phyloP scores from a whole-genome alignment of 306 rosid genomes.

The Coriaria nepalensis region DNA sequence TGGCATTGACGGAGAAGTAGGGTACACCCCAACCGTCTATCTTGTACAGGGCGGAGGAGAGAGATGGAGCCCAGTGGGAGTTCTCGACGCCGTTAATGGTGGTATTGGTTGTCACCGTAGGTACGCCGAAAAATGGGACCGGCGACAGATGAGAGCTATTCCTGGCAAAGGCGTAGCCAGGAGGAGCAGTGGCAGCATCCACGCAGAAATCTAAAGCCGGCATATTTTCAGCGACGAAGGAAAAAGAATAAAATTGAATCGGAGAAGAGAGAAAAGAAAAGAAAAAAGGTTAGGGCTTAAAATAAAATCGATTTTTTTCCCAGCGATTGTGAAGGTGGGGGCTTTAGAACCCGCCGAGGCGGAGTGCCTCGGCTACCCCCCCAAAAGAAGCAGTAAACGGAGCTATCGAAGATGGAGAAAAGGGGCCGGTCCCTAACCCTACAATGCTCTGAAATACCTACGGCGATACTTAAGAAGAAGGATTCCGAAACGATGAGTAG shows the following conservation, averaged over 20 bases:
- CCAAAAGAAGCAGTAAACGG: slow-evolving; percentile 53
- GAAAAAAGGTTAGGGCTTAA: slow-evolving; percentile 20
- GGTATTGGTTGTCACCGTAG: slow-evolving; percentile 16
- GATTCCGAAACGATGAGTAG: not conserved
- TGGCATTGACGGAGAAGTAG: slow-evolving; percentile 48
- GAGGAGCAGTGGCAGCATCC: slow-evolving; percentile 56
- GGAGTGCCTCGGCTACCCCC: slow-evolving; percentile 99
- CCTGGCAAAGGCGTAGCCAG: slow-evolving; percentile 51
- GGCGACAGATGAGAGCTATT: slow-evolving; percentile 57
- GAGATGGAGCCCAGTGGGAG: slow-evolving; percentile 55
- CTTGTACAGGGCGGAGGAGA: slow-evolving; percentile 44
- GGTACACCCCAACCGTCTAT: slow-evolving; percentile 74
- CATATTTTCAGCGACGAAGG: slow-evolving; percentile 47
- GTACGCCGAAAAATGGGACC: slow-evolving; percentile 32
- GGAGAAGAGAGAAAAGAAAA: slow-evolving; percentile 1
- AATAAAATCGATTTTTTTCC: not conserved
- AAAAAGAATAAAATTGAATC: not conserved
- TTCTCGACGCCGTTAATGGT: slow-evolving; percentile 9
- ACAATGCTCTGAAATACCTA: slow-evolving; percentile 42
- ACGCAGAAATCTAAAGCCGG: slow-evolving; percentile 89
- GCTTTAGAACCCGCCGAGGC: slow-evolving; percentile 99
- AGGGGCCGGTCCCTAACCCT: slow-evolving; percentile 23
- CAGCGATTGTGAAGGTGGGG: slow-evolving; percentile 60
- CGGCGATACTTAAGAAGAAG: slow-evolving; percentile 45
- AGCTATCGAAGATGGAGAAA: slow-evolving; percentile 32